Base-by-base conservation (phyloP, 2,329 filamentous ascomycete genomes). In the Fusarium coffeatum region DNA sequence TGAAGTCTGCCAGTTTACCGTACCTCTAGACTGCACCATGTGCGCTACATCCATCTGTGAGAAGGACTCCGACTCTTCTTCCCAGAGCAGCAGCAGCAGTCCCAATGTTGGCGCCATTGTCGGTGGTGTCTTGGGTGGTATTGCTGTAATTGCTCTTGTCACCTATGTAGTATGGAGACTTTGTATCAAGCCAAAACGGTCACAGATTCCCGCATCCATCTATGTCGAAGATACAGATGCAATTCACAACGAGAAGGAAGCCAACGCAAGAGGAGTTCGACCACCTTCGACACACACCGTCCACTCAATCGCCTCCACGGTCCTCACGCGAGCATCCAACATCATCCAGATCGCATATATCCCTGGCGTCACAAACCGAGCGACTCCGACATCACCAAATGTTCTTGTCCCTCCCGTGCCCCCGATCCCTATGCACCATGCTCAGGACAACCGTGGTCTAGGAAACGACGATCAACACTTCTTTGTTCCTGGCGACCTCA, bases 341-440 rank as follows among this genome's bases (percentile, higher is more conserved):
- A 95, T 99, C 78, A 99, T 99, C 76, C 96, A 98, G 82, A 99
- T 99, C 81, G 96, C 96, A 59, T 99, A 98, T 80, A 98, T 99
- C 72, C 96, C 96, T 16, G 96, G 96, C 64, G 94, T 98, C 75
- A 98, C 93, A 65, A 98, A 98, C 82, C 89, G 95, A 72, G 94
- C 94, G 15, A 90, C 91, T 10, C 92, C 93, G 8, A 90, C 92
- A n/a, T 95, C 93, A 1, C 93, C 93, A 5, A 90, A 89, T 41
- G 83, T 93, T 22, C 87, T 95, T 53, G 92, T 97, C 7, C 94
- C 94, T n/a, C 95, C 95, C 0, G 94, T 99, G 7, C 96, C 96
- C 43, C 94, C 95, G 18, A 93, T 98, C 66, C 95, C 96, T 48
- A 89, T 88, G 73, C 84, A 87, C 41, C 84, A 89, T 58, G 88